Conservation (phyloP, 495 filamentous ascomycete genomes). For the Podospora conica region DNA sequence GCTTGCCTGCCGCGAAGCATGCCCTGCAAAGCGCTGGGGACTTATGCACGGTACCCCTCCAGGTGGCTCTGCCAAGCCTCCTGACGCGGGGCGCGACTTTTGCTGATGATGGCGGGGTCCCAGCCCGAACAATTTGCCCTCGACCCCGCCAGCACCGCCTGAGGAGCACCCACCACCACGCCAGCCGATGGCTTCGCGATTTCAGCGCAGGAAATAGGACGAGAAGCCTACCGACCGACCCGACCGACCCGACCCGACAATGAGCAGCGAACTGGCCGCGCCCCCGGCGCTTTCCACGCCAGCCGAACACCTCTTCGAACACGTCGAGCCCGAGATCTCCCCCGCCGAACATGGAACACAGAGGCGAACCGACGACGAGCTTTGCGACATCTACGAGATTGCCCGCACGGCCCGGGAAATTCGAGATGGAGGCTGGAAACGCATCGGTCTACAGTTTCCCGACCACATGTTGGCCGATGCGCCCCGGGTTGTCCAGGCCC, state of each 20-base stretch:
- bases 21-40: too few relatives aligned
- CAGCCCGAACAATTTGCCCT: background rate
- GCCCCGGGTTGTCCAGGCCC: slow-evolving; percentile 65
- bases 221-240: too few relatives aligned
- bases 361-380: slow-evolving; percentile 57
- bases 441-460: slow-evolving; percentile 89
- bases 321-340: slow-evolving; percentile 36
- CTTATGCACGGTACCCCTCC: background rate
- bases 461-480: slow-evolving; percentile 86
- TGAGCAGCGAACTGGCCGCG: slow-evolving; percentile 28
- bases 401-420: slow-evolving; percentile 74
- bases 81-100: background rate
- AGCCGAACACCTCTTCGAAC: slow-evolving; percentile 70
- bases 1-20: too few relatives aligned
- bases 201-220: background rate
- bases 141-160: background rate
- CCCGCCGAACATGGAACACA: slow-evolving; percentile 32
- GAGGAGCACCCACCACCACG: background rate
- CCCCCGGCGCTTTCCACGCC: slow-evolving; percentile 85
- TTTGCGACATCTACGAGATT: slow-evolving; percentile 79
- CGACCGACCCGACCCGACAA: background rate
- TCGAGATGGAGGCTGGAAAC: slow-evolving; percentile 57
- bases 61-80: background rate
- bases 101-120: background rate
- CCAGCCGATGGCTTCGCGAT: background rate